Evolutionary conservation across 495 filamentous ascomycete genomes (phyloP).

Genomic region (Bombardia bombarda): DNA sequence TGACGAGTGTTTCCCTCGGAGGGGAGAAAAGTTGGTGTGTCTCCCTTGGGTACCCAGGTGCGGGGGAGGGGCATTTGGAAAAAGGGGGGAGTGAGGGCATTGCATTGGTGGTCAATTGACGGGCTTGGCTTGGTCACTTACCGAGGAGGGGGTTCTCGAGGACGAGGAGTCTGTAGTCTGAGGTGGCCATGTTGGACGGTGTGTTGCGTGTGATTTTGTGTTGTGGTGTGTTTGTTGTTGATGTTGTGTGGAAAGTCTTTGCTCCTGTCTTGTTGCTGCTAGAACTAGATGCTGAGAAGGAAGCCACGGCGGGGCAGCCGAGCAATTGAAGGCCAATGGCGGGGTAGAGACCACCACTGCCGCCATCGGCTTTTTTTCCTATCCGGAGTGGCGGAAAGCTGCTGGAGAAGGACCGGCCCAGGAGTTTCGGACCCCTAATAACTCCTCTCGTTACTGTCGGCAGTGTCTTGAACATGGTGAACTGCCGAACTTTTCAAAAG

Average conservation of each 20-base stretch:
- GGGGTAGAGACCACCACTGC: slow-evolving; percentile 4
- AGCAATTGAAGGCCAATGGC: slow-evolving; percentile 8
- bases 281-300: not conserved
- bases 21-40: no score
- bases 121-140: slow-evolving; percentile 27
- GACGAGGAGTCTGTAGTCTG: slow-evolving; percentile 78
- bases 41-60: no score
- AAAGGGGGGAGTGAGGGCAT: not conserved
- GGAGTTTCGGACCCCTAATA: slow-evolving; percentile 5
- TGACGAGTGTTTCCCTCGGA: not conserved
- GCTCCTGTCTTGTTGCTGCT: not conserved
- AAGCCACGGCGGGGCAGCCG: slow-evolving; percentile 9
- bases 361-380: slow-evolving; percentile 14
- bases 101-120: slow-evolving; percentile 8
- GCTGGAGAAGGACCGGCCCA: slow-evolving; percentile 11
- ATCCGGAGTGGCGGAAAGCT: slow-evolving; percentile 2
- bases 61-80: slow-evolving; percentile 1
- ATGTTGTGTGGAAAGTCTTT: slow-evolving; percentile 13
- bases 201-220: slow-evolving; percentile 2
- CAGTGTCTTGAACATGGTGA: slow-evolving; percentile 13
- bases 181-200: slow-evolving; percentile 54
- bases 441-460: slow-evolving; percentile 1
- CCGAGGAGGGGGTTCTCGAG: slow-evolving; percentile 95
- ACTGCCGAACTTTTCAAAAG: no score
- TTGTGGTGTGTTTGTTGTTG: slow-evolving; percentile 4